Evolutionary conservation across 2,329 filamentous ascomycete species (phyloP).

Genomic region (Stagonosporopsis vannaccii): DNA sequence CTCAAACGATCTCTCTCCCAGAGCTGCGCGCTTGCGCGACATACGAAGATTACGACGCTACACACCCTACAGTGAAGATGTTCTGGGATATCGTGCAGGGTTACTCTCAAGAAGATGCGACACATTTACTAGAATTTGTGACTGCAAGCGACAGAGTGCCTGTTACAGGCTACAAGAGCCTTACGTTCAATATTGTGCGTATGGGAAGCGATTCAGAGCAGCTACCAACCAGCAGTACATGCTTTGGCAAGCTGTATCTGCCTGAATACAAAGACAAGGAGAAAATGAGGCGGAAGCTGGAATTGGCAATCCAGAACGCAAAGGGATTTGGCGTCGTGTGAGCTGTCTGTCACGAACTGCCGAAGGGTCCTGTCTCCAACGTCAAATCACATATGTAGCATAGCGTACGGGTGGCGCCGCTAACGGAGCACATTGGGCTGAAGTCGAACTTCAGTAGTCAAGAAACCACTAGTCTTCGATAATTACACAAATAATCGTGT

Average conservation of each 20-base stretch:
- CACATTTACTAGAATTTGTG: conserved; percentile 87
- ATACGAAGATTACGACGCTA: conserved; percentile 79
- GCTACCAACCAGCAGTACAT: conserved; percentile 89
- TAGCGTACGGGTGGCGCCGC: conserved; percentile 15
- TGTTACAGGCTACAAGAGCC: conserved; percentile 80
- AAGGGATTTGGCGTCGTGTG: conserved; percentile 29
- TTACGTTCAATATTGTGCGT: conserved; percentile 84
- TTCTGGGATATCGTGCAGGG: conserved; percentile 84
- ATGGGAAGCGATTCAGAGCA: conserved; percentile 68
- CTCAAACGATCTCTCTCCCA: conserved; percentile 77
- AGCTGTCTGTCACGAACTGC: conserved; percentile 64
- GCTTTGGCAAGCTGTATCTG: conserved; percentile 86
- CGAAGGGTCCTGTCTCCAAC: conserved; percentile 1
- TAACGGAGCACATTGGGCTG: conserved; percentile 2
- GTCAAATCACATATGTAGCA: background rate
- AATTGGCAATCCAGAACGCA: conserved; percentile 64
- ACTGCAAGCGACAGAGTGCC: conserved; percentile 92
- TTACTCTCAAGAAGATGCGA: conserved; percentile 73
- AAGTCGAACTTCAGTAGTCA: conserved; percentile 1
- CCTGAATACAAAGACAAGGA: conserved; percentile 80
- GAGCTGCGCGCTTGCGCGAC: conserved; percentile 74
- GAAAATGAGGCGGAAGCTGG: conserved; percentile 75
- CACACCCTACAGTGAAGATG: conserved; percentile 72
- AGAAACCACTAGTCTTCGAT: background rate
- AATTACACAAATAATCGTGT: conserved; percentile 16